Conservation (phyloP, 306 rosid genomes). For the Ammopiptanthus mongolicus region DNA sequence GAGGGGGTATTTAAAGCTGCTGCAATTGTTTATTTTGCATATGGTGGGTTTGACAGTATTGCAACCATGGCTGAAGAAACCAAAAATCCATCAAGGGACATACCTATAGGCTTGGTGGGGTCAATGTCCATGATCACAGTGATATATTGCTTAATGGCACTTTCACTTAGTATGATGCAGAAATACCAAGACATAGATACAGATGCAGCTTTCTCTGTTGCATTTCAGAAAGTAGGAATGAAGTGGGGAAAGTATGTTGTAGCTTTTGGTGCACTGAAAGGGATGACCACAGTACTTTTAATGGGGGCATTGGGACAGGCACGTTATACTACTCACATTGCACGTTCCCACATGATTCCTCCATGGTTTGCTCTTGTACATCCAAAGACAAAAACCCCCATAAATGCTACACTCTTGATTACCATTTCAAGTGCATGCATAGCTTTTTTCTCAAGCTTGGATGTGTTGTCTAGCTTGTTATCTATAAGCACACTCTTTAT, state of each 20-base stretch:
- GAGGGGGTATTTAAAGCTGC: slow-evolving; percentile 66
- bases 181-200: slow-evolving; percentile 53
- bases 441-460: slow-evolving; percentile 65
- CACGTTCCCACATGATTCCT: slow-evolving; percentile 75
- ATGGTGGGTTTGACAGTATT: slow-evolving; percentile 62
- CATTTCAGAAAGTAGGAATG: slow-evolving; percentile 69
- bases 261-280: slow-evolving; percentile 69
- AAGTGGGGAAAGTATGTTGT: slow-evolving; percentile 74
- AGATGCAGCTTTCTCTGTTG: slow-evolving; percentile 60
- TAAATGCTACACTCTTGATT: slow-evolving; percentile 64
- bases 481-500: slow-evolving; percentile 71
- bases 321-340: slow-evolving; percentile 68
- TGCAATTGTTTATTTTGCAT: slow-evolving; percentile 67
- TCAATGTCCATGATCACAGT: slow-evolving; percentile 71
- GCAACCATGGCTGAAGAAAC: slow-evolving; percentile 84
- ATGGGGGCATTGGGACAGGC: slow-evolving; percentile 53
- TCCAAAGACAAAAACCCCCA: slow-evolving; percentile 73
- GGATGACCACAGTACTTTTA: slow-evolving; percentile 75
- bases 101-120: slow-evolving; percentile 64
- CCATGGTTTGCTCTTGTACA: slow-evolving; percentile 85
- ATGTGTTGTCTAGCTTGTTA: slow-evolving; percentile 50
- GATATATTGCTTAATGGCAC: slow-evolving; percentile 68
- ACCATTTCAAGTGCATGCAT: slow-evolving; percentile 40
- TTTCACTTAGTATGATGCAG: slow-evolving; percentile 71
- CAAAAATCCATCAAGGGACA: slow-evolving; percentile 65